Base-by-base conservation (phyloP, 2,329 filamentous ascomycete genomes). In the Polytolypa hystricis region DNA sequence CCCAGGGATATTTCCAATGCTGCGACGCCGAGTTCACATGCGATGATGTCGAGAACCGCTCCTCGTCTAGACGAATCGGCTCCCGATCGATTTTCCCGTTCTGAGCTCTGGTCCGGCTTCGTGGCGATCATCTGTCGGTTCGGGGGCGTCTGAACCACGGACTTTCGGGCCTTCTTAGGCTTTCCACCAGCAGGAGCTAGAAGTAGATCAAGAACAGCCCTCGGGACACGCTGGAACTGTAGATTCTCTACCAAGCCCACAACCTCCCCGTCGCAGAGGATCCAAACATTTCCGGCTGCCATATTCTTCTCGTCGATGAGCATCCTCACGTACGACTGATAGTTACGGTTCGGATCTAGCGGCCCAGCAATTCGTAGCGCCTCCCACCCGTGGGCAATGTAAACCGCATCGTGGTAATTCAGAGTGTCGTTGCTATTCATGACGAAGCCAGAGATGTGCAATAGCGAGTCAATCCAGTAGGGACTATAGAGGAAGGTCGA, bases 361-460 rank as follows among this genome's bases (percentile, higher is more conserved):
- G 42, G 36, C 4, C 39, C 37, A 1, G 44, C 44, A 7, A 57
- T 41, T 16, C 46, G 55, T 41, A 60, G 47, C 3, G 48, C 45
- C 6, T 48, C 47, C 45, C 58, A 61, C 4, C 60, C 60, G 25
- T 58, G 54, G 12, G 49, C 53, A 31, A 63, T 50, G 1, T 56
- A 54, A 9, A 54, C 44, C 3, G 42, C 42, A 16, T 52, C 49
- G 40, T 25, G 7, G 9, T 49, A 40, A 27, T 54, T 47, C 17
- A 39, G 41, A 10, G 16, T 10, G 23, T 58, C 54, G 16, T 48
- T 47, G 2, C 47, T 51, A 40, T 64, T 64, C 43, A 59, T 51
- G 12, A 61, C 46, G 37, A 63, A 64, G 1, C 59, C 60, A 8
- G 49, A 49, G 7, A 61, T 16, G 27, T 63, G 60, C n/a, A 48